phyloP scores from a whole-genome alignment of 768 basidiomycete genomes.

The Boletus tomentosulus region DNA sequence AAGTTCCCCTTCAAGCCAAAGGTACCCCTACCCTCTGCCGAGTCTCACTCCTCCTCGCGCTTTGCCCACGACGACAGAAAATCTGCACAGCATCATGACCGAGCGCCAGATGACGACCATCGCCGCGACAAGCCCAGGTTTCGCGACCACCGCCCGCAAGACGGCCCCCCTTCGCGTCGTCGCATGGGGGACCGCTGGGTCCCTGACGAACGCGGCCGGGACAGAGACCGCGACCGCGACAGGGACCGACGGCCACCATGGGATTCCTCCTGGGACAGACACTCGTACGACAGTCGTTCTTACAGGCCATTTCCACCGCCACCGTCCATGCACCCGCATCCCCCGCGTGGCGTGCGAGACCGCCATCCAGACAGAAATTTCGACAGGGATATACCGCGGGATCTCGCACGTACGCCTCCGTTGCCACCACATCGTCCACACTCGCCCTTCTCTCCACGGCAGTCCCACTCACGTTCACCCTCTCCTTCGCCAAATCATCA shows the following conservation, averaged over 20 bases:
- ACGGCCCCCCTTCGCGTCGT: conserved; percentile 15
- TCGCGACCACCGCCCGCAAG: conserved; percentile 20
- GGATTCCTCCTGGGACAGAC: conserved; percentile 23
- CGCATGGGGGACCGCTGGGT: conserved; percentile 22
- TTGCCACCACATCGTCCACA: conserved; percentile 19
- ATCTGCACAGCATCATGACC: conserved; percentile 32
- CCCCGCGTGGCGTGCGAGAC: conserved; percentile 19
- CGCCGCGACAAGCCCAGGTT: conserved; percentile 28
- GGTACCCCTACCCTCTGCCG: conserved; percentile 2
- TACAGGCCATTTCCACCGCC: conserved; percentile 16
- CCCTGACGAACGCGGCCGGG: conserved; percentile 25
- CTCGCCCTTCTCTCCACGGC: conserved; percentile 20
- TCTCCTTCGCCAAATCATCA: conserved; percentile 34
- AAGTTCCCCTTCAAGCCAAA: conserved; percentile 74
- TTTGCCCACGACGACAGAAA: conserved; percentile 24
- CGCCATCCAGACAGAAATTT: conserved; percentile 22
- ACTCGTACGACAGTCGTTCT: conserved; percentile 14
- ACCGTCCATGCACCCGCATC: conserved; percentile 4
- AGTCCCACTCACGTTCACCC: conserved; percentile 37
- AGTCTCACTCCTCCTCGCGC: conserved; percentile 34
- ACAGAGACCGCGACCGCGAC: conserved; percentile 22
- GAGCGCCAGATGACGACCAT: conserved; percentile 44
- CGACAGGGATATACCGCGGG: conserved; percentile 13
- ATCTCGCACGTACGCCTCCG: conserved; percentile 20
- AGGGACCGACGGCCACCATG: conserved; percentile 25